A percentile compares a stretch with the other conserved stretches of the same genome.
Evolutionary conservation across 192 early-diverging fungal species (phyloP).

Genomic region (Borealophlyctis nickersoniae): DNA sequence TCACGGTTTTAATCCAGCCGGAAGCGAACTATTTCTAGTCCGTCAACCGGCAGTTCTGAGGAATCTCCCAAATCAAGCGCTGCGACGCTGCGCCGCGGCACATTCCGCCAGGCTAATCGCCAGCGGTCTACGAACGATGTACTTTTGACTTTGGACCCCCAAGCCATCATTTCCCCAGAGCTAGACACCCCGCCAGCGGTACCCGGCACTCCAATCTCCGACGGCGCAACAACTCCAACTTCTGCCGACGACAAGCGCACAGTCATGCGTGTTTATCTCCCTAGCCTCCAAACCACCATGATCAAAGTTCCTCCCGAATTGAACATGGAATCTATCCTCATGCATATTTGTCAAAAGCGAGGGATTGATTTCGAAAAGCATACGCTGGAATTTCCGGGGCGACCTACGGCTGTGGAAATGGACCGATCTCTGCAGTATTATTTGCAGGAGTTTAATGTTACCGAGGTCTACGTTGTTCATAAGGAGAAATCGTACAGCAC

Average conservation of each 20-base stretch:
- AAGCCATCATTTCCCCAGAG: too few relatives aligned
- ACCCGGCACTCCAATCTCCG: too few relatives aligned
- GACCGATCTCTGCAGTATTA: conserved; percentile 42
- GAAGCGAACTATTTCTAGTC: conserved; percentile 32
- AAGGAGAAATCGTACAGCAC: conserved; percentile 52
- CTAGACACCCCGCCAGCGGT: too few relatives aligned
- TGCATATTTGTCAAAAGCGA: conserved; percentile 37
- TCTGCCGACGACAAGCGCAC: conserved; percentile 21
- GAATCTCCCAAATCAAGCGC: background rate
- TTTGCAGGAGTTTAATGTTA: conserved; percentile 11
- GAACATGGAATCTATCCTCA: conserved; percentile 43
- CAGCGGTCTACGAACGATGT: background rate
- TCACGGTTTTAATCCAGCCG: conserved; percentile 17
- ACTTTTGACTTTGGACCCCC: too few relatives aligned
- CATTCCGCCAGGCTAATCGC: background rate
- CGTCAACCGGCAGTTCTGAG: conserved; percentile 4
- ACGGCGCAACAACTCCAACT: conserved; percentile 3
- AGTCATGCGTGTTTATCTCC: conserved; percentile 28
- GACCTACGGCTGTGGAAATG: conserved; percentile 40
- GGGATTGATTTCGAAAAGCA: conserved; percentile 39
- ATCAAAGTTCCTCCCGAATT: conserved; percentile 34
- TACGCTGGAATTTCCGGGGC: conserved; percentile 33
- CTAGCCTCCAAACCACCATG: conserved; percentile 29
- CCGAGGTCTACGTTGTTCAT: conserved; percentile 41
- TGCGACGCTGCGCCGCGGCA: conserved; percentile 18